Percentiles rank a stretch among this genome's conserved stretches.
phyloP scores from a whole-genome alignment of 805 yeast genomes.

The Nakazawaea holstii region DNA sequence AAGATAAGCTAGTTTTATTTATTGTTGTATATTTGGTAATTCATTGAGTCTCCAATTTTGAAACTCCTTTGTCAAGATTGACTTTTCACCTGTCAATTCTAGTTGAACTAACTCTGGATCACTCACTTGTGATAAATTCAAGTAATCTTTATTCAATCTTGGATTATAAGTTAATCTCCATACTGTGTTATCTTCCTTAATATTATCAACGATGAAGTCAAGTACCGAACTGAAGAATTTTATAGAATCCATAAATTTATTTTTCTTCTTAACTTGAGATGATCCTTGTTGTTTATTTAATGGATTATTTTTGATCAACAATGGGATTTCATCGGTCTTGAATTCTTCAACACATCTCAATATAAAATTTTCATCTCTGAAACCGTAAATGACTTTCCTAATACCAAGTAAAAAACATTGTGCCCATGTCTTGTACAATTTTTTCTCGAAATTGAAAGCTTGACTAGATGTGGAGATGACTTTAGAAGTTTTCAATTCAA shows the following conservation, averaged over 20 bases:
- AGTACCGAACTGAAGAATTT: slow-evolving; percentile 83
- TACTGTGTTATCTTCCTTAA: slow-evolving; percentile 44
- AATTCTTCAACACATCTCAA: slow-evolving; percentile 69
- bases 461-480: slow-evolving; percentile 51
- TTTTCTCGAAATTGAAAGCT: slow-evolving; percentile 64
- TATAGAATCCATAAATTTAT: slow-evolving; percentile 73
- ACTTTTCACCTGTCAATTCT: slow-evolving; percentile 31
- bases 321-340: slow-evolving; percentile 74
- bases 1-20: slow-evolving; percentile 9
- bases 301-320: slow-evolving; percentile 51
- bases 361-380: slow-evolving; percentile 67
- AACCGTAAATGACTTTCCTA: slow-evolving; percentile 78
- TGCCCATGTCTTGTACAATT: slow-evolving; percentile 82
- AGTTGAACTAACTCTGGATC: slow-evolving; percentile 26
- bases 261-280: slow-evolving; percentile 35
- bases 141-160: slow-evolving; percentile 39
- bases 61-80: slow-evolving; percentile 44
- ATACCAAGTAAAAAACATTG: slow-evolving; percentile 89
- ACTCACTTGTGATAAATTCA: slow-evolving; percentile 41
- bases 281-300: slow-evolving; percentile 19
- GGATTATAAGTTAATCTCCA: slow-evolving; percentile 56
- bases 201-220: slow-evolving; percentile 62
- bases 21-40: slow-evolving; percentile 7
- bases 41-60: slow-evolving; percentile 43
- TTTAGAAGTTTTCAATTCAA: slow-evolving; percentile 74